Conservation (phyloP, 495 filamentous ascomycete species). For the Neurospora discreta region DNA sequence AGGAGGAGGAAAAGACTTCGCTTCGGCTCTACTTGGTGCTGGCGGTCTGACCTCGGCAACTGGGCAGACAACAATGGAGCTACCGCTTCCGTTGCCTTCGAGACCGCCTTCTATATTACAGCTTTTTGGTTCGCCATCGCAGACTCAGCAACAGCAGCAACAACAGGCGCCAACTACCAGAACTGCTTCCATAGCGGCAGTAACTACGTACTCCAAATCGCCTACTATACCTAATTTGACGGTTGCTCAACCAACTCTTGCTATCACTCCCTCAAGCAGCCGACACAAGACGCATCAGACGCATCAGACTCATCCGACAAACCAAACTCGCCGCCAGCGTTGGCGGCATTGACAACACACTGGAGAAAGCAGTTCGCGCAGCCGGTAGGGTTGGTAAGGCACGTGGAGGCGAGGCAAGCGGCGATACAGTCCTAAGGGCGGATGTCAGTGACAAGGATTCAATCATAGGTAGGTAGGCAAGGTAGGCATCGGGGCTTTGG, state of each 20-base stretch:
- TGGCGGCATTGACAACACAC: background rate
- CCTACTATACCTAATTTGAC: background rate
- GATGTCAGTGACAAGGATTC: background rate
- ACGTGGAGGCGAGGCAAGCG: background rate
- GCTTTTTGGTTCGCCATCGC: background rate
- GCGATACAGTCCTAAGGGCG: background rate
- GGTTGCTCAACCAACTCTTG: background rate
- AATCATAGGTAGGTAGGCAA: background rate
- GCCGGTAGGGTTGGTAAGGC: background rate
- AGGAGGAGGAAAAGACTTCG: background rate
- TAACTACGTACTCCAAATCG: background rate
- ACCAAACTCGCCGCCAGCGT: background rate
- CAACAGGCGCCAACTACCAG: background rate
- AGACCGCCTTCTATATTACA: background rate
- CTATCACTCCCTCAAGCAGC: background rate
- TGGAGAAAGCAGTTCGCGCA: background rate
- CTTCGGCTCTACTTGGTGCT: constrained; percentile 2
- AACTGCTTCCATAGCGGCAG: background rate
- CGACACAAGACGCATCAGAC: background rate
- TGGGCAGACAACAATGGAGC: background rate
- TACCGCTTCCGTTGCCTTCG: background rate
- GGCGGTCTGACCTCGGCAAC: background rate
- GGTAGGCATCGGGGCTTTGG: background rate
- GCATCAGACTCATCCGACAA: too few species aligned
- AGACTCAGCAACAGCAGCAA: background rate